Conservation (phyloP, 257 asterid genomes). For the Eustoma russellianum region DNA sequence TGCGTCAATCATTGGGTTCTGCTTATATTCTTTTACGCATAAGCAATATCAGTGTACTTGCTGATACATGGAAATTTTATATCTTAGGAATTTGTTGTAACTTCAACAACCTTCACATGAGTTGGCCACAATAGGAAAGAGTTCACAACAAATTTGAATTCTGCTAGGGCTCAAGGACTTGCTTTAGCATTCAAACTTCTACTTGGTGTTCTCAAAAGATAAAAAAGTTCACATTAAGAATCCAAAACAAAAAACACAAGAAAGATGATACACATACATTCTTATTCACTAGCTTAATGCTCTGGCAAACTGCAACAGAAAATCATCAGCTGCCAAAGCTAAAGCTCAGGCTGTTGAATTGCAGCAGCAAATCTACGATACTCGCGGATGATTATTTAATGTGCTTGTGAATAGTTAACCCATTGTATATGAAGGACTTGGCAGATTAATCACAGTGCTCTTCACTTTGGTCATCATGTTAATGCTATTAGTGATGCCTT, state of each 20-base stretch:
- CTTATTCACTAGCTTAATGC: not conserved
- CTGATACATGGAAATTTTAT: no score
- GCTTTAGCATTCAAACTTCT: no score
- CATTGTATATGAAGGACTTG: constrained; percentile 81
- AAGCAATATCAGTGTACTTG: no score
- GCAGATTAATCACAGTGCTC: constrained; percentile 96
- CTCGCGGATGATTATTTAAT: not conserved
- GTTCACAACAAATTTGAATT: no score
- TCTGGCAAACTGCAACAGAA: not conserved
- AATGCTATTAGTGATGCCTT: constrained; percentile 92
- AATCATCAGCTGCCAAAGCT: constrained; percentile 1
- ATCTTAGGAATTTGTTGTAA: no score
- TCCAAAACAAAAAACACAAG: not conserved
- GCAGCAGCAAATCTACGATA: not conserved
- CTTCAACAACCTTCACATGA: no score
- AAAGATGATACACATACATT: not conserved
- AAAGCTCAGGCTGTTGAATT: not conserved
- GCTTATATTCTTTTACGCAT: no score
- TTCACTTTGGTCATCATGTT: constrained; percentile 95
- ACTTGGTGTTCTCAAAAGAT: no score
- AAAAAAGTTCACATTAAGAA: not conserved
- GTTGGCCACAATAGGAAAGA: no score
- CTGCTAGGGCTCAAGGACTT: no score
- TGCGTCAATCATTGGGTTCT: no score
- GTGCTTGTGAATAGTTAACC: constrained; percentile 33